These are phyloP conservation scores for Leccinum uliginosum DNA, from an alignment of 768 basidiomycete genomes.

Conservation along the genomic window DNA sequence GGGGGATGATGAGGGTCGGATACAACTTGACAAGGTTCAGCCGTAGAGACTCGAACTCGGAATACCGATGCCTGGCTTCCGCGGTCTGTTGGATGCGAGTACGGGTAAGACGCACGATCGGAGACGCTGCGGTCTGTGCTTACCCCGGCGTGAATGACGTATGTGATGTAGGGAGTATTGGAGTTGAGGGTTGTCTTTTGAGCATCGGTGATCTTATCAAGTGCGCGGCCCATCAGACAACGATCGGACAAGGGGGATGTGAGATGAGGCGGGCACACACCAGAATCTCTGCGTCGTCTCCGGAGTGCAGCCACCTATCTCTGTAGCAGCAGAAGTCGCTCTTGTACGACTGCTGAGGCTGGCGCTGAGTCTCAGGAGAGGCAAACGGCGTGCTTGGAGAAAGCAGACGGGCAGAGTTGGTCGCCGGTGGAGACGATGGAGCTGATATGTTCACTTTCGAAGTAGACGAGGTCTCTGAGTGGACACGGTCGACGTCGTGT, in stretches of 20 bases:
- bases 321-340: conserved; percentile 74
- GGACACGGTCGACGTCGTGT: conserved; percentile 35
- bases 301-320: conserved; percentile 75
- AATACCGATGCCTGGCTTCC: conserved; percentile 87
- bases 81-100: conserved; percentile 49
- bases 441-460: conserved; percentile 39
- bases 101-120: conserved; percentile 5
- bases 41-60: conserved; percentile 94
- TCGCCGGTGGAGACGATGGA: conserved; percentile 55
- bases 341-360: conserved; percentile 54
- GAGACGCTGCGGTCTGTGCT: conserved; percentile 18
- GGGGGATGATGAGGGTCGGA: conserved; percentile 94
- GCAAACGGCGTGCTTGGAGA: conserved; percentile 50
- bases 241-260: background rate
- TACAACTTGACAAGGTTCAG: conserved; percentile 81
- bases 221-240: conserved; percentile 9
- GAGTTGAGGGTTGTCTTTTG: conserved; percentile 90
- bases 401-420: conserved; percentile 39
- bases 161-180: conserved; percentile 89
- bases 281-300: conserved; percentile 76
- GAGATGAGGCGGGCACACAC: conserved; percentile 38
- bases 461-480: conserved; percentile 34
- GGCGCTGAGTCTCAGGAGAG: conserved; percentile 53
- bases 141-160: conserved; percentile 89
- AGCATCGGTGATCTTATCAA: conserved; percentile 83